Evolutionary conservation across 2,329 filamentous ascomycete genomes (phyloP).

Genomic region (Alternaria rosae): DNA sequence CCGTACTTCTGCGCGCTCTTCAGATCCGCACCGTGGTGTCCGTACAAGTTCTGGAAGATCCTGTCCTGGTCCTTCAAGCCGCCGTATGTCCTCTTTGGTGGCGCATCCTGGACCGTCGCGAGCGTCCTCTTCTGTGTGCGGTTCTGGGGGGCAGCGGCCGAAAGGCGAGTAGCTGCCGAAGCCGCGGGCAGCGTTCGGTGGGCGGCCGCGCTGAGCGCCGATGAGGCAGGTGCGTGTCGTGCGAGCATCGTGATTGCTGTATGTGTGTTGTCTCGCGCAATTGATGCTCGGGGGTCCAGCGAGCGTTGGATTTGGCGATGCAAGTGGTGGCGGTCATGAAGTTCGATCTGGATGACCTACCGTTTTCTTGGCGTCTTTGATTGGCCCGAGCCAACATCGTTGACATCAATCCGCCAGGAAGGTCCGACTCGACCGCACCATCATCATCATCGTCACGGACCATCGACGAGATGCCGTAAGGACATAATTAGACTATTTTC

Average conservation of each 20-base stretch:
- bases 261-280: slow-evolving; percentile 42
- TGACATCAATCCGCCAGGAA: slow-evolving; percentile 29
- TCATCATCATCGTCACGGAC: not conserved
- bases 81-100: slow-evolving; percentile 74
- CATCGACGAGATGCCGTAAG: not conserved
- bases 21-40: slow-evolving; percentile 87
- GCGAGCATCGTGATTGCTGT: slow-evolving; percentile 50
- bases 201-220: slow-evolving; percentile 51
- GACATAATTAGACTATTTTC: not conserved
- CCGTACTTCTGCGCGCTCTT: slow-evolving; percentile 97
- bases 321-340: slow-evolving; percentile 40
- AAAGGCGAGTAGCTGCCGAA: slow-evolving; percentile 48
- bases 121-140: slow-evolving; percentile 71
- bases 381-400: slow-evolving; percentile 26
- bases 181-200: slow-evolving; percentile 53
- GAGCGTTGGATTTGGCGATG: slow-evolving; percentile 35
- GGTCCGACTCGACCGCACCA: slow-evolving; percentile 6
- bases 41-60: slow-evolving; percentile 99
- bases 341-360: slow-evolving; percentile 30
- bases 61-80: slow-evolving; percentile 95
- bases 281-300: slow-evolving; percentile 46
- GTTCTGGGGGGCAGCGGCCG: slow-evolving; percentile 51
- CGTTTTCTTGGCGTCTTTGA: slow-evolving; percentile 25
- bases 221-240: slow-evolving; percentile 49
- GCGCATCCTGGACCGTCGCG: slow-evolving; percentile 61